Evolutionary conservation across 1,284 basidiomycete genomes (phyloP).

Genomic region (Inonotus obliquus): DNA sequence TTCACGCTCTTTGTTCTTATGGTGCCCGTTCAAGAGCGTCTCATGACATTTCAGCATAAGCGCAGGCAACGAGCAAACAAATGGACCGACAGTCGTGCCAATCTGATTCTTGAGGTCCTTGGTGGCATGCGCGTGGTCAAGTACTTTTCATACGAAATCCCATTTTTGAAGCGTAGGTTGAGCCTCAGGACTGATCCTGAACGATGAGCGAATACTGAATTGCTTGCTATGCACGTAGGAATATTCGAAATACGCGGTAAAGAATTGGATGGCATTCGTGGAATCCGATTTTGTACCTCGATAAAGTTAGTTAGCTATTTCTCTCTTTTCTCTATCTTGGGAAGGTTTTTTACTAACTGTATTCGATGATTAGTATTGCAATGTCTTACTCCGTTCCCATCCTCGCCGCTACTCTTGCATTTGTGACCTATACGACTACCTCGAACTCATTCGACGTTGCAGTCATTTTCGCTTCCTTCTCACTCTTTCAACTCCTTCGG

Average conservation of each 20-base stretch:
- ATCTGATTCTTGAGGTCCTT: slow-evolving; percentile 63
- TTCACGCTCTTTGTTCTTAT: slow-evolving; percentile 70
- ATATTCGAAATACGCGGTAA: slow-evolving; percentile 48
- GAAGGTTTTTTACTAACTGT: not conserved
- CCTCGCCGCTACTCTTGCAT: slow-evolving; percentile 70
- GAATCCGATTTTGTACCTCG: slow-evolving; percentile 57
- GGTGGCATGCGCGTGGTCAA: slow-evolving; percentile 73
- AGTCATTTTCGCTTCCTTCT: slow-evolving; percentile 66
- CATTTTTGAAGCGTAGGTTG: slow-evolving; percentile 54
- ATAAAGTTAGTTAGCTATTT: slow-evolving; percentile 44
- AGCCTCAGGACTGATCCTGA: too few relatives aligned
- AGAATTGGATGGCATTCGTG: slow-evolving; percentile 52
- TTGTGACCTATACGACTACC: slow-evolving; percentile 65
- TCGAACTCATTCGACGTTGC: slow-evolving; percentile 54
- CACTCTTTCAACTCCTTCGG: slow-evolving; percentile 62
- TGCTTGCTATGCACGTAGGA: slow-evolving; percentile 31
- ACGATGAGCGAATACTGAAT: not conserved
- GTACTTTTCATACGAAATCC: slow-evolving; percentile 68
- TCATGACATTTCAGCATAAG: slow-evolving; percentile 65
- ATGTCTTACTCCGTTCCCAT: slow-evolving; percentile 47
- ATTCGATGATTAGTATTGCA: slow-evolving; percentile 26
- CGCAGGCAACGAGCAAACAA: slow-evolving; percentile 57
- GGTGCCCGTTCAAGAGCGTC: slow-evolving; percentile 64
- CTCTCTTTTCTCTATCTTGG: not conserved
- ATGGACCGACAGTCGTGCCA: slow-evolving; percentile 69